Conservation (phyloP, 306 rosid species). For the Gillenia trifoliata region DNA sequence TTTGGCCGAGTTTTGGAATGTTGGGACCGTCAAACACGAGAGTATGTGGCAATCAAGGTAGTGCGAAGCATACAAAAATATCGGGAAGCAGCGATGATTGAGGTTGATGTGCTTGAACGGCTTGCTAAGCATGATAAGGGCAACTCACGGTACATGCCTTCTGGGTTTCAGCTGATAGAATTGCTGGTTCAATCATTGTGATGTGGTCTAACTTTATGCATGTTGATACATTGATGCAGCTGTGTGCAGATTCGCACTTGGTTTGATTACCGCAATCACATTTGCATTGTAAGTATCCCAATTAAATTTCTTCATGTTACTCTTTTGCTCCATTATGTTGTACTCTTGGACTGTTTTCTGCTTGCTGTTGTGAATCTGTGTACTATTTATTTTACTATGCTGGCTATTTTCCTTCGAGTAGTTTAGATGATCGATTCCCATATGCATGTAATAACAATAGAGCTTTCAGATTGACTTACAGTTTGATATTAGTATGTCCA, state of each 20-base stretch:
- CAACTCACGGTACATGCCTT: slow-evolving; percentile 47
- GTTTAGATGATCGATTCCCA: slow-evolving; percentile 7
- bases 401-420: too few relatives aligned
- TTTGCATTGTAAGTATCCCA: slow-evolving; percentile 80
- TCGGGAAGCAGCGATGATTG: slow-evolving; percentile 93
- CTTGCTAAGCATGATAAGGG: slow-evolving; percentile 58
- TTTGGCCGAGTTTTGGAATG: slow-evolving; percentile 99
- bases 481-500: slow-evolving; percentile 23
- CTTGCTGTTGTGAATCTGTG: neutral
- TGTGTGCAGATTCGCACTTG: slow-evolving; percentile 79
- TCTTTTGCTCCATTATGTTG: neutral
- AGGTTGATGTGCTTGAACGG: slow-evolving; percentile 75
- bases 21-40: slow-evolving; percentile 87
- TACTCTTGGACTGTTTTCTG: neutral
- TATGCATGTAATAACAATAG: slow-evolving; percentile 14
- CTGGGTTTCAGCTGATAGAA: slow-evolving; percentile 9
- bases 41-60: slow-evolving; percentile 90
- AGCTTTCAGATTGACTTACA: slow-evolving; percentile 17
- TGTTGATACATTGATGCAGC: slow-evolving; percentile 43
- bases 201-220: slow-evolving; percentile 19
- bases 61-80: slow-evolving; percentile 81
- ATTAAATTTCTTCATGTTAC: slow-evolving; percentile 1
- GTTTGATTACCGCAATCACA: slow-evolving; percentile 96
- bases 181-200: slow-evolving; percentile 16
- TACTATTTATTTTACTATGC: neutral